These are phyloP conservation scores for Spizellomyces punctatus DNA, from an alignment of 192 early-diverging fungal genomes.

Conservation along the genomic window DNA sequence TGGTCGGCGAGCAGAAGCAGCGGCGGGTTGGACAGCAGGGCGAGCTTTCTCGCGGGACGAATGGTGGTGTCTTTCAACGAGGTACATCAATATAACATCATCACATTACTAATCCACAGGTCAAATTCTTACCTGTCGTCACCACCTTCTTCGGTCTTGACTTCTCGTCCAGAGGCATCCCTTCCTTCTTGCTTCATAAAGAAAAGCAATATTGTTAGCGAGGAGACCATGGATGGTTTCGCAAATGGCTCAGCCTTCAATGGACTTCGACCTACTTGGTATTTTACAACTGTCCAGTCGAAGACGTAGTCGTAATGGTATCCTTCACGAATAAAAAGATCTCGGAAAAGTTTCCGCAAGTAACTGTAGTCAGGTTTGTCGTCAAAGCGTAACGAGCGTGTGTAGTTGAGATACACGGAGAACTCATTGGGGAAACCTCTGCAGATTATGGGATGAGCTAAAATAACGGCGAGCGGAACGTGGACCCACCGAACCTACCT, in stretches of 20 bases:
- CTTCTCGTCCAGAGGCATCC: constrained; percentile 3
- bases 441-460: not conserved
- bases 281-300: constrained; percentile 66
- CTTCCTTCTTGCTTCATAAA: constrained; percentile 19
- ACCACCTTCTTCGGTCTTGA: not conserved
- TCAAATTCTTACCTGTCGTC: constrained; percentile 14
- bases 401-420: constrained; percentile 66
- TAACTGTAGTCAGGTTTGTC: constrained; percentile 70
- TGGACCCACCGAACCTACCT: constrained; percentile 23
- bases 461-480: not conserved
- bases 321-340: constrained; percentile 64
- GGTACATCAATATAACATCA: too few relatives aligned
- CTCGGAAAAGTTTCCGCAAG: constrained; percentile 65
- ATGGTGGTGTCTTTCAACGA: too few relatives aligned
- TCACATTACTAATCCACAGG: too few relatives aligned
- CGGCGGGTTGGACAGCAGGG: too few relatives aligned
- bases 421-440: constrained; percentile 68
- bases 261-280: constrained; percentile 27
- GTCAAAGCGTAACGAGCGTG: constrained; percentile 63
- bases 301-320: constrained; percentile 68
- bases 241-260: not conserved
- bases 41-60: too few relatives aligned
- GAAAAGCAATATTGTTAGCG: not conserved
- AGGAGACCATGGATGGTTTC: not conserved
- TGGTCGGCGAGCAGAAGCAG: not conserved